Evolutionary conservation across 2,329 filamentous ascomycete genomes (phyloP).

Genomic region (Venturiaceae sp.): DNA sequence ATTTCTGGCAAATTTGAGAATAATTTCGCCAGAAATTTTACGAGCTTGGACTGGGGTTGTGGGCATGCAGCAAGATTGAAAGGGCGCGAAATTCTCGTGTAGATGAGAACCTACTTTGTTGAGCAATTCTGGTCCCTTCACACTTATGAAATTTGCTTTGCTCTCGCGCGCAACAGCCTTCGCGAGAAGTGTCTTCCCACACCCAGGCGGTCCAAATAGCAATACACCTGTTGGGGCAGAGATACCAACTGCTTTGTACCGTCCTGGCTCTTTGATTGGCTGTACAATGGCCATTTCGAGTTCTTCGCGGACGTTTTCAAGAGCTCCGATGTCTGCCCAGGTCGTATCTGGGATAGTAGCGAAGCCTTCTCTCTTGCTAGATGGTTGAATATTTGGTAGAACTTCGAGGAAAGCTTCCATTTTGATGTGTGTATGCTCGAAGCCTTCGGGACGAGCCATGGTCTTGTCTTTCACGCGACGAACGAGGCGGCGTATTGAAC

Average conservation of each 20-base stretch:
- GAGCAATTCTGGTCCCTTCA: constrained; percentile 90
- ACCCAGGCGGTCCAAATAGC: constrained; percentile 93
- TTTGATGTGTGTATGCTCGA: constrained; percentile 45
- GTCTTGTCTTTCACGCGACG: constrained; percentile 39
- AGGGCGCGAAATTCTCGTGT: background rate
- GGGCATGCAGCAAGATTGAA: background rate
- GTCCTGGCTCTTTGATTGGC: constrained; percentile 73
- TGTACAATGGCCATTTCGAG: constrained; percentile 80
- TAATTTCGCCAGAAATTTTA: background rate
- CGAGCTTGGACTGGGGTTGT: background rate
- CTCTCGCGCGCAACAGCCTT: constrained; percentile 95
- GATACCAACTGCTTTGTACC: constrained; percentile 69
- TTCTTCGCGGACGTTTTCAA: constrained; percentile 68
- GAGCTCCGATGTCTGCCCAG: constrained; percentile 84
- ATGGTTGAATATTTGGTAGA: constrained; percentile 66
- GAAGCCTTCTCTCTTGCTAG: constrained; percentile 86
- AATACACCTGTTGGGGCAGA: constrained; percentile 76
- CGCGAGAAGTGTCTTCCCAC: constrained; percentile 90
- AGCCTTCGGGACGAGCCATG: constrained; percentile 41
- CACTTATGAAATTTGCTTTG: constrained; percentile 94
- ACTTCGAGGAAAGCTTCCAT: constrained; percentile 65
- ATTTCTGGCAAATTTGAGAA: background rate
- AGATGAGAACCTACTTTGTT: constrained; percentile 55
- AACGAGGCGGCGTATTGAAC: constrained; percentile 35
- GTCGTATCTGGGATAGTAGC: constrained; percentile 88